phyloP scores from a whole-genome alignment of 2,329 filamentous ascomycete species.

The Sclerotinia subarctica region DNA sequence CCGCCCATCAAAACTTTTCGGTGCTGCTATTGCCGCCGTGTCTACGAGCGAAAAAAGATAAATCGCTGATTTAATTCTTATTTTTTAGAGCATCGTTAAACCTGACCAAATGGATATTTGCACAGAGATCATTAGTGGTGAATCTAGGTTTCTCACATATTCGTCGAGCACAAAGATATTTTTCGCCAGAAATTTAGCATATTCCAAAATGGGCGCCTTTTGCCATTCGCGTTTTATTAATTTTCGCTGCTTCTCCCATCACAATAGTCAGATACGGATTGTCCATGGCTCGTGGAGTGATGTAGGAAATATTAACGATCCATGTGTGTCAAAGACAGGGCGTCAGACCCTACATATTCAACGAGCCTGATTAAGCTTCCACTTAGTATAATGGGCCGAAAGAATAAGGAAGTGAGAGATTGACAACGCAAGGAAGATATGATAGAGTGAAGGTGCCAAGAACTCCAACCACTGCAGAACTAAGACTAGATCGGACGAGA shows the following conservation, averaged over 20 bases:
- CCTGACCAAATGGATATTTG: neutral
- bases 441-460: slow-evolving; percentile 39
- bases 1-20: slow-evolving; percentile 19
- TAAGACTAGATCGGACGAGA: slow-evolving; percentile 37
- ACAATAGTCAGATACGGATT: slow-evolving; percentile 36
- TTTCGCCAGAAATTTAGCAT: slow-evolving; percentile 40
- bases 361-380: slow-evolving; percentile 39
- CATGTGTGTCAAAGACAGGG: slow-evolving; percentile 35
- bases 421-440: slow-evolving; percentile 41
- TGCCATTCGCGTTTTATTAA: slow-evolving; percentile 39
- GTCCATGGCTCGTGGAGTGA: slow-evolving; percentile 40
- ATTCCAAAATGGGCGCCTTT: slow-evolving; percentile 39
- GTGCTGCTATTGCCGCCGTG: slow-evolving; percentile 24
- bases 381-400: slow-evolving; percentile 38
- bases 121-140: slow-evolving; percentile 22
- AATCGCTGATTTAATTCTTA: neutral
- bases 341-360: slow-evolving; percentile 39
- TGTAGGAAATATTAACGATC: slow-evolving; percentile 42
- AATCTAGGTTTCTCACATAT: slow-evolving; percentile 27
- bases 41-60: slow-evolving; percentile 44
- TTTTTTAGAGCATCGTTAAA: neutral
- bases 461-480: slow-evolving; percentile 43
- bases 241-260: slow-evolving; percentile 36
- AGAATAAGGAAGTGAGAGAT: slow-evolving; percentile 36
- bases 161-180: slow-evolving; percentile 41